Evolutionary conservation across 352 stramenopile species (phyloP).

Genomic region (Phytophthora sansomeana): DNA sequence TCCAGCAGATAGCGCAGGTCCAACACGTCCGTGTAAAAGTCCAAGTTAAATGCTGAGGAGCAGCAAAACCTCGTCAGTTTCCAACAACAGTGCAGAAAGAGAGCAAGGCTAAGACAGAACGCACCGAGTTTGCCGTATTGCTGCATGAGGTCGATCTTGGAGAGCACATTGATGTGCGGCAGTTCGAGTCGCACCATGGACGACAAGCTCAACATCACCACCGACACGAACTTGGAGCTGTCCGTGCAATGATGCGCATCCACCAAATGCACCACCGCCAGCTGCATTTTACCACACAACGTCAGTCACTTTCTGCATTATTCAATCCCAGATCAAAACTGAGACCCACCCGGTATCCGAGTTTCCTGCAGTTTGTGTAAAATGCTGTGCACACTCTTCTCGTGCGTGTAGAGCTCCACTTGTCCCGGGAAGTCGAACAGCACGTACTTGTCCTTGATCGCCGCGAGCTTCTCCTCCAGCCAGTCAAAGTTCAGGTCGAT

Average conservation of each 20-base stretch:
- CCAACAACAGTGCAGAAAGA: background rate
- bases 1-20: conserved; percentile 86
- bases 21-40: conserved; percentile 91
- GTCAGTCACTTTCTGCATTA: background rate
- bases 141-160: conserved; percentile 98
- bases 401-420: conserved; percentile 99
- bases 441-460: conserved; percentile 94
- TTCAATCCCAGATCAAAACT: conserved; percentile 12
- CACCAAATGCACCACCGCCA: conserved; percentile 95
- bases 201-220: conserved; percentile 95
- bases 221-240: conserved; percentile 98
- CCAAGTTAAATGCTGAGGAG: conserved; percentile 81
- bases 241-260: conserved; percentile 95
- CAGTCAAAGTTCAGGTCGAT: conserved; percentile 98
- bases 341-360: conserved; percentile 78
- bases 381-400: conserved; percentile 96
- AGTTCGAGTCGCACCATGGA: conserved; percentile 98
- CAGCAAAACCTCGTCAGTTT: background rate
- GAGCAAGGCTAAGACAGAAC: background rate
- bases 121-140: conserved; percentile 88
- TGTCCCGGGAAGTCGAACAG: conserved; percentile 99
- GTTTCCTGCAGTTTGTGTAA: conserved; percentile 94
- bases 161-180: conserved; percentile 98
- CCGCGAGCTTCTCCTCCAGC: conserved; percentile 94
- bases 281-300: conserved; percentile 27